Base-by-base conservation (phyloP, 129 eudicot genomes). In the Calendula officinalis region DNA sequence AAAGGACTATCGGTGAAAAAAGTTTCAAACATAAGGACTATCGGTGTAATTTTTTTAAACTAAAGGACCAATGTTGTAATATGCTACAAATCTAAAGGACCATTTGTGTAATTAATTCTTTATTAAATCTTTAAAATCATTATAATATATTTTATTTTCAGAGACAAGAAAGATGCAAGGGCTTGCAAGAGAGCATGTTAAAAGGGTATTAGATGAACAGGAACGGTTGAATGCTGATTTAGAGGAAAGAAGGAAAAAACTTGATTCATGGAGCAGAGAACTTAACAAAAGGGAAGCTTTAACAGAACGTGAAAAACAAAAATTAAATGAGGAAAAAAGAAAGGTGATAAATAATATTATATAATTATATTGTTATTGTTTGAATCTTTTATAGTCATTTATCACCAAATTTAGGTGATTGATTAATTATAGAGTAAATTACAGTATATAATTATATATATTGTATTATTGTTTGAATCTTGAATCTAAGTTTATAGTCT, bases 141-240 rank as follows among this genome's bases (percentile, higher is more conserved):
- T 22, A 33, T 65, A 47, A 73, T 35, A 46, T 33, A 48, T 75
- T 45, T 33, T 64, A 7, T 54, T 15, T 54, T 36, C 80, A 91
- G 98, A 92, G 76, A 80, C 95, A 40, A 81, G 79, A 59, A 92
- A 85, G 74, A 78, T 92, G 84, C 98, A 92, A 62, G 73, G 80
- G 8, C 46, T 68, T 58, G 84, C 98, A 0, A 76, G 89, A 5
- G 95, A 83, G 67, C 84, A 85, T 59, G 75, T 85, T 39, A 80
- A 64, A 69, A 81, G 85, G 64, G 85, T 92, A 32, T 60, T 88
- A 22, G 86, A 81, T 14, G 96, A 92, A 72, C 96, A 88, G 47
- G 98, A 85, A 72, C 72, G 42, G 78, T 50, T 92, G 58, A 88
- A 69, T 51, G 39, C 63, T 2, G 88, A 88, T 43, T 45, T 92